Conservation (phyloP, 805 yeast species). For the Yarrowia deformans region DNA sequence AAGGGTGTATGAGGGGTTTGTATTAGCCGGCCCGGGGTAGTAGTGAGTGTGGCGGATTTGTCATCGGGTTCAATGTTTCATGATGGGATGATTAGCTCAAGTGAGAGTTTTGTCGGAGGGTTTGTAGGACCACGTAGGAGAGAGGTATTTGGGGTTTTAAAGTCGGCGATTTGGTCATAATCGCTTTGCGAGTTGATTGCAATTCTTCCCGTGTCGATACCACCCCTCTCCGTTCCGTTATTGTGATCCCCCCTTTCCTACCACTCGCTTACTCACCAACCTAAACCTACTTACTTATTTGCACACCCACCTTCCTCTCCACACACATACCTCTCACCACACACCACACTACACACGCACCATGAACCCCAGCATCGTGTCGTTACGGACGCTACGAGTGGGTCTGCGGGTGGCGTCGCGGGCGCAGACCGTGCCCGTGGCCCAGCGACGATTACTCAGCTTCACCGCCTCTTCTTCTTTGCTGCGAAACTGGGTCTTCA, state of each 20-base stretch:
- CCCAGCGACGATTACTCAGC: conserved; percentile 20
- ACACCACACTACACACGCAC: too few relatives aligned
- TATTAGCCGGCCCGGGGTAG: too few relatives aligned
- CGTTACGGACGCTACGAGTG: conserved; percentile 37
- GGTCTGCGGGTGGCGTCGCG: conserved; percentile 17
- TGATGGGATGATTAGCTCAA: not conserved
- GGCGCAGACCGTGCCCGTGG: not conserved
- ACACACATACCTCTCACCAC: not conserved
- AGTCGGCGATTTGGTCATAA: too few relatives aligned
- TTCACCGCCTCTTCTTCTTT: not conserved
- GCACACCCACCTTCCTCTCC: not conserved
- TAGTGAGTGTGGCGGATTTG: not conserved
- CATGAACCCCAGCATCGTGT: conserved; percentile 33
- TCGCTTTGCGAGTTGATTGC: too few relatives aligned
- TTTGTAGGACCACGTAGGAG: too few relatives aligned
- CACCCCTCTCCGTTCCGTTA: too few relatives aligned
- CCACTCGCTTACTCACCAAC: not conserved
- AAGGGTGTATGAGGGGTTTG: not conserved
- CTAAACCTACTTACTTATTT: conserved; percentile 5
- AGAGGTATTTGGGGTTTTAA: not conserved
- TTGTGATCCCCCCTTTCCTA: not conserved
- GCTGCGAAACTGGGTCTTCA: conserved; percentile 25
- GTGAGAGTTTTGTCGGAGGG: not conserved
- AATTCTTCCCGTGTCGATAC: too few relatives aligned
- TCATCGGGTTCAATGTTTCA: not conserved